phyloP scores from a whole-genome alignment of 345 rosid genomes.

The Brassica juncea region DNA sequence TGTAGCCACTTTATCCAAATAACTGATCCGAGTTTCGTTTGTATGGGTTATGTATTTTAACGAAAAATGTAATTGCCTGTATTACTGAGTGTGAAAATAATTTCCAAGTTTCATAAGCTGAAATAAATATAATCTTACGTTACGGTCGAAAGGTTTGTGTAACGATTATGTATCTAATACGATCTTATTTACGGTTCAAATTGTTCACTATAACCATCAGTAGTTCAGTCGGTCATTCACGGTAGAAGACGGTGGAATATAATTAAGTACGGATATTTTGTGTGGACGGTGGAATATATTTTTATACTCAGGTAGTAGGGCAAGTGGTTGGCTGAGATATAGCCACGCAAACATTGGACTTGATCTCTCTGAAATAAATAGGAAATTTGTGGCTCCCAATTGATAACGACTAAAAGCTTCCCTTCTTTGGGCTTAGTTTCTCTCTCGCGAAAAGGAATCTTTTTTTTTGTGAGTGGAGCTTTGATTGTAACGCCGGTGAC shows the following conservation, averaged over 20 bases:
- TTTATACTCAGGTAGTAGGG: background rate
- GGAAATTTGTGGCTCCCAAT: background rate
- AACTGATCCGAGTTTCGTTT: background rate
- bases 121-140: background rate
- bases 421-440: too few relatives aligned
- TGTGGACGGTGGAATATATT: background rate
- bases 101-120: background rate
- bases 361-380: background rate
- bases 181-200: background rate
- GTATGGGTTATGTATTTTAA: background rate
- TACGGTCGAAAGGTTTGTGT: background rate
- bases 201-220: background rate
- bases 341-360: background rate
- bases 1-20: background rate
- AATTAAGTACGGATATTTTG: background rate
- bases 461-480: too few relatives aligned
- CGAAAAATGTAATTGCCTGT: background rate
- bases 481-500: too few relatives aligned
- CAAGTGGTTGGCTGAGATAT: conserved; percentile 23
- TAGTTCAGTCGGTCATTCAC: background rate
- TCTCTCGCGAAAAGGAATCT: too few relatives aligned
- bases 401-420: too few relatives aligned
- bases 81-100: background rate
- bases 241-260: background rate
- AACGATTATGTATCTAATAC: background rate